Base-by-base conservation (phyloP, 1,284 basidiomycete species). In the Caloboletus inedulis region DNA sequence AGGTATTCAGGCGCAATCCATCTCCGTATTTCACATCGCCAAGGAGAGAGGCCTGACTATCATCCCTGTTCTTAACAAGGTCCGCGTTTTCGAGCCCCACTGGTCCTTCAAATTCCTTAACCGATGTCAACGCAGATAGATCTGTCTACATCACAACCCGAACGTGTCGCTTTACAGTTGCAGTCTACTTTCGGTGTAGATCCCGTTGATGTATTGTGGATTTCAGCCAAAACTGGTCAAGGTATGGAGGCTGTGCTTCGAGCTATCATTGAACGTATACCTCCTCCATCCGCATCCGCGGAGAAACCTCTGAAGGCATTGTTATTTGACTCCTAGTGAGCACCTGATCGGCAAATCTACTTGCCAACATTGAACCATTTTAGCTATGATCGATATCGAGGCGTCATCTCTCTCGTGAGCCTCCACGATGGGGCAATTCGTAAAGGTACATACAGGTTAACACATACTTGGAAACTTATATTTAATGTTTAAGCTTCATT, bases 1-100 rank as follows among this genome's bases (percentile, higher is more conserved):
- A 77, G 96, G 96, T 13, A 87, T 99, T 6, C 97, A 99, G 72
- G 96, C 97, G 0, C 97, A 99, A 71, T 94, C 95, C 6, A 87
- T 99, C 51, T 96, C 93, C 0, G 97, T 99, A 6, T 96, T 91
- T 62, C 90, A 96, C 61, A 83, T 91, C 49, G 95, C 95, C 1
- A 79, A 80, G 62, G 91, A 94, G 65, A 80, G 87, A 44, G 85
- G 89, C 1, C 74, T 98, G 19, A 86, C 79, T 34, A 89, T 99
- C 49, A 89, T 99, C 37, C 94, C 96, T 3, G 89, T 98, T 18
- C 77, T 98, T 46, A 99, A 98, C 76, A 99, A 99, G 81, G 91
- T 90, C 47, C 34, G 70, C 49, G 27, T 41, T 51, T 36, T 31
- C 18, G 7, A 47, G 1, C 23, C 46, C 10, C 40, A 51, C 34